Base-by-base conservation (phyloP, 139 green algal genomes). In the Parachlorella kessleri region DNA sequence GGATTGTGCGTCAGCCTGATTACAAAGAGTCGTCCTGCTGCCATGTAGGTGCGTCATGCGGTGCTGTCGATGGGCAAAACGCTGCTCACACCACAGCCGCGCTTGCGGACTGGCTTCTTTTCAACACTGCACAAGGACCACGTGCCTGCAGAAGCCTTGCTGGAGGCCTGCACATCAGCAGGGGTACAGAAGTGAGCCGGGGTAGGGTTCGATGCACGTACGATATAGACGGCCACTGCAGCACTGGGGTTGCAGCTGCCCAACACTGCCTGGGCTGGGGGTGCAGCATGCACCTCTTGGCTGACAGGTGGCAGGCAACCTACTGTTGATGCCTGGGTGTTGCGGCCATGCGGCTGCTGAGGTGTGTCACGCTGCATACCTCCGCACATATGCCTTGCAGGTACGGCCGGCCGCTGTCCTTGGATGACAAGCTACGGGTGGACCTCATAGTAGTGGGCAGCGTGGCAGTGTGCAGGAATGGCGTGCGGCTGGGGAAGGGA, bases 51-150 rank as follows among this genome's bases (percentile, higher is more conserved):
- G 26, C 86, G 90, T 28, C 72, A 79, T 3, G 68, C 83, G 3
- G 88, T 91, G 64, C 77, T 95, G 24, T 55, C n/a, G 2, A 8
- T 42, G 4, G 83, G 82, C 74, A 95, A 95, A 82, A 80, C 64
- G 36, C 86, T 96, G 63, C 66, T 96, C 8, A 91, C 87, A 1
- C 92, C 92, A 18, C 92, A 95, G 80, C 92, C 92, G 3, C 85
- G 90, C 33, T 85, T 96, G 39, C 79, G 90, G 63, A 96, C 91
- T 2, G 91, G 92, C 66, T 96, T 96, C 83, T 95, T 95, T 77
- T 93, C 88, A 28, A 82, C 68, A 24, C 85, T 95, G 42, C 83
- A 65, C 42, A 3, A 55, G 1, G 76, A 66, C 70, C 55, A 40
- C 77, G 74, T 91, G 35, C 87, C 79, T 7, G 33, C 72, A 1